These are phyloP conservation scores for Hymenoscyphus scutula DNA, from an alignment of 2,329 filamentous ascomycete genomes.

Conservation along the genomic window DNA sequence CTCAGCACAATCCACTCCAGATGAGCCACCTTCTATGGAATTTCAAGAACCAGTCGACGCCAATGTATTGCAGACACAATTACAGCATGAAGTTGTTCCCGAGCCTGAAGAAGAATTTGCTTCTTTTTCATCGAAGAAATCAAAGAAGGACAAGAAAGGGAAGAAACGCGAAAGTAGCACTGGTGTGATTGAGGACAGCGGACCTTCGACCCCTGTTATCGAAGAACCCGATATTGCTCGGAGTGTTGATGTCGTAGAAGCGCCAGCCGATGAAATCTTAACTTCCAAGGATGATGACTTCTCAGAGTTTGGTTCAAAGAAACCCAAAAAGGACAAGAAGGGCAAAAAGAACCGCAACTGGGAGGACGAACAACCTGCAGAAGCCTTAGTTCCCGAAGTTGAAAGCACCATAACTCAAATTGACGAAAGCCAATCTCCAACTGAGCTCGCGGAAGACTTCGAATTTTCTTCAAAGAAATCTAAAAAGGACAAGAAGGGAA, in stretches of 20 bases:
- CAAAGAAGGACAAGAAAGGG: conserved; percentile 41
- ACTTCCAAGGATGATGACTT: conserved; percentile 10
- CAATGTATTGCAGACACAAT: not conserved
- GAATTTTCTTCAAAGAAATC: conserved; percentile 9
- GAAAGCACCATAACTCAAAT: not conserved
- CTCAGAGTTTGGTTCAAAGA: conserved; percentile 2
- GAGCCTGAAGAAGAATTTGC: conserved; percentile 9
- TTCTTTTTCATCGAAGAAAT: conserved; percentile 35
- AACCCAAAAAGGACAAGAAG: conserved; percentile 16
- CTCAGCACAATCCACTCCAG: not conserved
- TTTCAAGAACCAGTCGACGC: not conserved
- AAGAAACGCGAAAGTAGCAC: conserved; percentile 22
- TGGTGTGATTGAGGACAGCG: not conserved
- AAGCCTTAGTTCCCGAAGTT: not conserved
- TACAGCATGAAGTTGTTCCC: not conserved
- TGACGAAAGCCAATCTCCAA: not conserved
- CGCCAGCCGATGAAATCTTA: not conserved
- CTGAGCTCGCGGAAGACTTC: not conserved
- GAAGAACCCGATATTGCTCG: not conserved
- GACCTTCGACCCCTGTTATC: not conserved
- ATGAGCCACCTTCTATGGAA: not conserved
- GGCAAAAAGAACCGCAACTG: not conserved
- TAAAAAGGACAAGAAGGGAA: conserved; percentile 16
- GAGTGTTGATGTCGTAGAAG: conserved; percentile 5
- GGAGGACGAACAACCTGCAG: not conserved